phyloP scores from a whole-genome alignment of 345 rosid genomes.

The Salix purpurea region DNA sequence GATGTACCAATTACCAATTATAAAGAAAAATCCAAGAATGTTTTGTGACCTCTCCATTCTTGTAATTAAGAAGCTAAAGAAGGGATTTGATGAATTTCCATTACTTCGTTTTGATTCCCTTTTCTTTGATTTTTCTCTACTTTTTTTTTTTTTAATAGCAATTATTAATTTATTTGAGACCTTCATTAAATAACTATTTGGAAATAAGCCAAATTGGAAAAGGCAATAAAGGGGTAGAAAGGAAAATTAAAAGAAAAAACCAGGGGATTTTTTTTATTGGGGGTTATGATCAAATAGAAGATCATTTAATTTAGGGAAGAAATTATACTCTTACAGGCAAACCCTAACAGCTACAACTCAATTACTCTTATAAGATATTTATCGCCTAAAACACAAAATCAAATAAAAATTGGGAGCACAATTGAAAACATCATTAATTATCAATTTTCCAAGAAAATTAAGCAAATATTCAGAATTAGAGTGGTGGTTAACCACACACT shows the following conservation, averaged over 20 bases:
- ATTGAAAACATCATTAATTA: too few relatives aligned
- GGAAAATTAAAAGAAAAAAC: background rate
- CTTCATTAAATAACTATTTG: background rate
- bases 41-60: background rate
- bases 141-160: background rate
- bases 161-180: background rate
- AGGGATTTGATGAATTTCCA: background rate
- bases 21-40: background rate
- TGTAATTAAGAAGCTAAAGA: background rate
- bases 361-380: too few relatives aligned
- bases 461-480: too few relatives aligned
- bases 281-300: background rate
- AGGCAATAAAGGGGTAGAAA: background rate
- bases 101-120: background rate
- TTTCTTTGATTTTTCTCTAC: background rate
- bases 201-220: background rate
- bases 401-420: too few relatives aligned
- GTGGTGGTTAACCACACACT: too few relatives aligned
- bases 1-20: background rate
- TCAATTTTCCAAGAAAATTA: too few relatives aligned
- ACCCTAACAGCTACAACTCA: too few relatives aligned
- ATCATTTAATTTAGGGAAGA: background rate
- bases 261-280: background rate
- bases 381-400: too few relatives aligned
- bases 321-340: background rate